A percentile compares a stretch with the other conserved stretches of the same genome.
Conservation (phyloP, 768 basidiomycete species). For the Hydnum rufescens region DNA sequence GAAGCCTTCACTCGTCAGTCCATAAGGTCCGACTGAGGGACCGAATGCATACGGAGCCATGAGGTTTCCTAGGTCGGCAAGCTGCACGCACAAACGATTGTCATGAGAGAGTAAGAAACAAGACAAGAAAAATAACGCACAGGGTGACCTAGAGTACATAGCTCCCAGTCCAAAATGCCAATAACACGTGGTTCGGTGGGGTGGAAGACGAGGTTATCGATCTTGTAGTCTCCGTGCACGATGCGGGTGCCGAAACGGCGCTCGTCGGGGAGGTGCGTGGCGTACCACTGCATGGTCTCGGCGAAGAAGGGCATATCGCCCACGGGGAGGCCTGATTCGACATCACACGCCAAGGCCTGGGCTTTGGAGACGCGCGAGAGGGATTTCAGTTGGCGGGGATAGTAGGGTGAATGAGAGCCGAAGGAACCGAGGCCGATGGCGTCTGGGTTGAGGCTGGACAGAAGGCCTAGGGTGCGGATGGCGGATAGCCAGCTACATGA, state of each 20-base stretch:
- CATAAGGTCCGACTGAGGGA: slow-evolving; percentile 5
- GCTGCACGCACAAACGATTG: slow-evolving; percentile 16
- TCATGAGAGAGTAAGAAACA: slow-evolving; percentile 13
- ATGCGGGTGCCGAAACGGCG: slow-evolving; percentile 55
- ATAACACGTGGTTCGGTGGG: slow-evolving; percentile 81
- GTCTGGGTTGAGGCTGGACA: slow-evolving; percentile 42
- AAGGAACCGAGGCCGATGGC: slow-evolving; percentile 50
- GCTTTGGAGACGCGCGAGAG: slow-evolving; percentile 61
- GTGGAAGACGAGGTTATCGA: slow-evolving; percentile 95
- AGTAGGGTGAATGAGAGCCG: slow-evolving; percentile 62
- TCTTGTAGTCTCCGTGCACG: slow-evolving; percentile 93
- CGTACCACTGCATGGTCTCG: slow-evolving; percentile 61
- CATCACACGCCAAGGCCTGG: slow-evolving; percentile 48
- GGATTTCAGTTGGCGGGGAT: slow-evolving; percentile 84
- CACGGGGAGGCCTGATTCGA: slow-evolving; percentile 31
- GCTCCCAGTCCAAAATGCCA: slow-evolving; percentile 93
- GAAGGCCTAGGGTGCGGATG: slow-evolving; percentile 43
- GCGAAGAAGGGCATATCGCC: slow-evolving; percentile 62
- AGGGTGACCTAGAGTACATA: slow-evolving; percentile 86
- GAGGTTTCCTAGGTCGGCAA: slow-evolving; percentile 81
- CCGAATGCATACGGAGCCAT: slow-evolving; percentile 53
- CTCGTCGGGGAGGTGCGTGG: slow-evolving; percentile 55
- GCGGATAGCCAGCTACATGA: slow-evolving; percentile 55
- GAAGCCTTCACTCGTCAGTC: slow-evolving; percentile 20
- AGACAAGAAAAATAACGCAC: slow-evolving; percentile 25